Base-by-base conservation (phyloP, 1,284 basidiomycete genomes). In the Ceratobasidium sp. region DNA sequence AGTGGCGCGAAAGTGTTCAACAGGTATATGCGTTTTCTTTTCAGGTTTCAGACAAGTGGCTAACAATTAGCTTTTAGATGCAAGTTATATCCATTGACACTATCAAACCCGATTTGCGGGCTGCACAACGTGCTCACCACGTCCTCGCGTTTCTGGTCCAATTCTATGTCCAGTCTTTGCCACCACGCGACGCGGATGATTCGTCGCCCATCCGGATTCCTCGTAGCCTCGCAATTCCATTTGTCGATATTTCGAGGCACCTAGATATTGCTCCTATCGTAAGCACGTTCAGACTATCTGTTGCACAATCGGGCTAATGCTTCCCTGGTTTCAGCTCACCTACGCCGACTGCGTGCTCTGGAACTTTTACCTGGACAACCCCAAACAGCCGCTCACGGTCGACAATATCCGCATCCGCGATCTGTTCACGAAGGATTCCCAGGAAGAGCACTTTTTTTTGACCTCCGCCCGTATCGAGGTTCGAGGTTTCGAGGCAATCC, bases 291-390 rank as follows among this genome's bases (percentile, higher is more conserved):
- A 61, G 37, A 26, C 28, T 23, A 35, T n/a, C 23, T n/a, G n/a
- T 37, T 13, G 7, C 10, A 2, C 5, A 13, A 33, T 61, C 2
- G 26, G 4, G 2, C 54, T 49, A 15, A 64, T 26, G 31, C 49
- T 28, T 26, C 28, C 20, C 39, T 23, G 8, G 45, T 67, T 67
- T 54, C 51, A 74, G 78, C 83, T 89, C 54, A 89, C 88, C 8
- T 90, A 89, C 78, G 87, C 88, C 74, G 88, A 88, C 78, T 89
- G 88, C 0, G 89, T 89, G 10, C 84, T 89, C 4, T 90, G 87
- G 85, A 89, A 89, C 80, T 88, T 85, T 84, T 77, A 83, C 61
- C 81, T 82, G 26, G 81, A 83, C 10, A 64, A 77, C 61, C 80
- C 84, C 80, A 17, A 84, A 82, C 39, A 76, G 77, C 54, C 79